Base-by-base conservation (phyloP, 768 basidiomycete species). In the Boletus rufocinnamomeus region DNA sequence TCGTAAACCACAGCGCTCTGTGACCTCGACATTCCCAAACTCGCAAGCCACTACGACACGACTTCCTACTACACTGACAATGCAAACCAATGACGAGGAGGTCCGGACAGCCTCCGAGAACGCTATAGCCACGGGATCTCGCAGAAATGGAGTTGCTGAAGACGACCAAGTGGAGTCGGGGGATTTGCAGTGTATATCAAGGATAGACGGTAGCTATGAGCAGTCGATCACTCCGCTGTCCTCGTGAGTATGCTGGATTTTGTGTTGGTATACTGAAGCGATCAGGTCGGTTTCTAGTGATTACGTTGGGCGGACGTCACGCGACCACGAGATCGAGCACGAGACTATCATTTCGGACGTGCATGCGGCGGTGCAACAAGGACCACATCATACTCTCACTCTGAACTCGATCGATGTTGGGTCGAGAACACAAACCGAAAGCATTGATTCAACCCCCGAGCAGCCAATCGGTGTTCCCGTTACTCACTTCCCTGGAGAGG, bases 171-270 rank as follows among this genome's bases (percentile, higher is more conserved):
- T 2, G 16, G 10, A 37, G 6, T 3, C 35, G 14, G 35, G 17
- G 6, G 35, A 37, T 37, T 7, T 27, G 1, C 34, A 37, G 2
- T 23, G 4, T n/a, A n/a, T 10, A 17, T 2, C 23, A 28, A 28
- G 1, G 2, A 23, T 17, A 16, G 28, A 27, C 3, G 16, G 27
- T 14, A 30, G 3, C 5, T n/a, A 49, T 14, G 35, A 44, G 10
- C 53, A 8, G 23, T 14, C 19, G 11, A 34, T 7, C 2, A 27
- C 28, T 21, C 3, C 14, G 6, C 13, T 32, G 6, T 30, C 50
- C 19, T 23, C 44, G 61, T 63, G 50, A 63, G 63, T 41, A 11
- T 43, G 34, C 9, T 37, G 13, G 17, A 4, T n/a, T 13, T 28
- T 21, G 6, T 11, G 28, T 6, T 6, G 3, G 30, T 23, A n/a